phyloP scores from a whole-genome alignment of 352 stramenopile species.

The Pythium dissimile region DNA sequence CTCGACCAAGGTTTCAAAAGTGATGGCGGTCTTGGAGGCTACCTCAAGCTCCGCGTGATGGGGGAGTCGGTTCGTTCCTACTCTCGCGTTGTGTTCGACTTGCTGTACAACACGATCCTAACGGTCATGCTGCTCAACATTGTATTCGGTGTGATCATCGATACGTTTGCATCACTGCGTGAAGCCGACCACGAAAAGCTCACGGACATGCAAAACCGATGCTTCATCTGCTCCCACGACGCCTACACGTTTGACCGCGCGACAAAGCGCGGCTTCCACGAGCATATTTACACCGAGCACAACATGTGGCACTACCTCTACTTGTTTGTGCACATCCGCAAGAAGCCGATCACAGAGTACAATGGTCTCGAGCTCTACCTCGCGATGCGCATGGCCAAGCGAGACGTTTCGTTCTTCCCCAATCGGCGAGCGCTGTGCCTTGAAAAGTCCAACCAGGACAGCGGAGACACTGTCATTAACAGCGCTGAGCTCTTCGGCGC shows the following conservation, averaged over 20 bases:
- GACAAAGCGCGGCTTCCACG: constrained; percentile 66
- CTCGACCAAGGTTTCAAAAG: constrained; percentile 74
- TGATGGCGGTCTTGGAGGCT: constrained; percentile 51
- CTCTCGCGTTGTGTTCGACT: constrained; percentile 51
- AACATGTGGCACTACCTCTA: constrained; percentile 85
- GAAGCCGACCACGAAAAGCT: constrained; percentile 60
- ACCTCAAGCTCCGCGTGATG: constrained; percentile 35
- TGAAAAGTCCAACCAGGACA: constrained; percentile 18
- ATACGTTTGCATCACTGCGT: constrained; percentile 74
- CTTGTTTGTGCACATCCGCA: constrained; percentile 76
- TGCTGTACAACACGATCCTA: constrained; percentile 67
- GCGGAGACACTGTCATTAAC: not conserved
- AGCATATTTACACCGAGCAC: constrained; percentile 72
- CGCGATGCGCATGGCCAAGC: constrained; percentile 72
- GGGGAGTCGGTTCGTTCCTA: constrained; percentile 41
- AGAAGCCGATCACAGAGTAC: constrained; percentile 77
- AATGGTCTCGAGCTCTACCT: constrained; percentile 77
- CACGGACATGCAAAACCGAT: constrained; percentile 64
- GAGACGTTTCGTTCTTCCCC: constrained; percentile 75
- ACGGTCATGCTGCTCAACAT: constrained; percentile 76
- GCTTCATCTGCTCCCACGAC: constrained; percentile 81
- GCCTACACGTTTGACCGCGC: constrained; percentile 70
- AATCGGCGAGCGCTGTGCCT: constrained; percentile 56
- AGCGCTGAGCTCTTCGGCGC: not conserved
- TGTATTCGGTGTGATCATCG: constrained; percentile 78